Conservation (phyloP, 2,329 filamentous ascomycete genomes). For the Apiospora pterosperma region DNA sequence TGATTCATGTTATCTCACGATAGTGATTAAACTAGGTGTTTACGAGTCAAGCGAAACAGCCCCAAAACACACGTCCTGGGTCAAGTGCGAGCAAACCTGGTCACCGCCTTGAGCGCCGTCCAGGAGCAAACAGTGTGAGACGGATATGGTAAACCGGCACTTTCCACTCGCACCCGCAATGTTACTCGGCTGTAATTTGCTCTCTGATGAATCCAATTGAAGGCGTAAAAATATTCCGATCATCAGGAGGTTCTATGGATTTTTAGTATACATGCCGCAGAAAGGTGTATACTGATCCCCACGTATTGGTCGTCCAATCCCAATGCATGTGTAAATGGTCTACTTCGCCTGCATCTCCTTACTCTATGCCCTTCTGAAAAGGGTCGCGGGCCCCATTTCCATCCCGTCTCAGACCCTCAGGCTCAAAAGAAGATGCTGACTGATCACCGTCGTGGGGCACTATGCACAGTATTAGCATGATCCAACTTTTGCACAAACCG, state of each 20-base stretch:
- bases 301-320: neutral
- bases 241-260: neutral
- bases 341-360: neutral
- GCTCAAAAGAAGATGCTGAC: neutral
- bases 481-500: neutral
- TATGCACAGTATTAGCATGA: neutral
- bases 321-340: neutral
- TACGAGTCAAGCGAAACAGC: conserved; percentile 21
- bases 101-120: neutral
- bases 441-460: neutral
- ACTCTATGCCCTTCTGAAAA: neutral
- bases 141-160: neutral
- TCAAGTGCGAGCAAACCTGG: neutral
- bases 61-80: conserved; percentile 13
- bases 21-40: neutral
- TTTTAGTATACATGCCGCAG: neutral
- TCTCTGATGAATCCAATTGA: neutral
- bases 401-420: neutral
- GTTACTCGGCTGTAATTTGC: conserved; percentile 1
- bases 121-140: conserved; percentile 1
- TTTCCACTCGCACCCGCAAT: neutral
- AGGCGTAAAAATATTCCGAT: neutral
- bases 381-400: neutral
- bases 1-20: conserved; percentile 7
- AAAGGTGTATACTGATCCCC: neutral